Conservation (phyloP, 768 basidiomycete species). For the Dictyophora rubrovolvata region DNA sequence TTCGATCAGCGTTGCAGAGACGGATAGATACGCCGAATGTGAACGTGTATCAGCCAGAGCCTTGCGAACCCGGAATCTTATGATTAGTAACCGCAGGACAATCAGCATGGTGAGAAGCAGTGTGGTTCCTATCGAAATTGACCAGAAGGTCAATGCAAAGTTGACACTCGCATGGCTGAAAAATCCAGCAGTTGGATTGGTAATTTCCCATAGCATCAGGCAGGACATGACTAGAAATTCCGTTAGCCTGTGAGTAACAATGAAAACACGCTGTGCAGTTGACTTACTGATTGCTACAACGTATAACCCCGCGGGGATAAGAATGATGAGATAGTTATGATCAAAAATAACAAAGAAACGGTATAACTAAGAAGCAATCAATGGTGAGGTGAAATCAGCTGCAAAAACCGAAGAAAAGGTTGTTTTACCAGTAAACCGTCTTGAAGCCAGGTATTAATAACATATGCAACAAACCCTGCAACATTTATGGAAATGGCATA, state of each 20-base stretch:
- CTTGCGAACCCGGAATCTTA: conserved; percentile 15
- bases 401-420: no score
- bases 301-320: conserved; percentile 14
- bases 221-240: conserved; percentile 1
- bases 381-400: neutral
- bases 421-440: neutral
- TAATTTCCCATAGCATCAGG: conserved; percentile 12
- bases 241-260: neutral
- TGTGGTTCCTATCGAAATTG: conserved; percentile 22
- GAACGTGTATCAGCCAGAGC: neutral
- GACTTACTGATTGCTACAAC: conserved; percentile 15
- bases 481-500: neutral
- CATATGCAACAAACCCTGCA: neutral
- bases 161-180: conserved; percentile 1
- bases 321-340: conserved; percentile 9
- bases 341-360: conserved; percentile 14
- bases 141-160: conserved; percentile 4
- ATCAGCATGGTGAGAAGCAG: conserved; percentile 25
- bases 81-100: conserved; percentile 18
- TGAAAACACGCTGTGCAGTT: no score
- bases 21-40: neutral
- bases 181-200: conserved; percentile 12
- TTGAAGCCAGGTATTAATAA: neutral
- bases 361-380: neutral
- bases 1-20: conserved; percentile 6